These are phyloP conservation scores for Strobilomyces confusus DNA, from an alignment of 768 basidiomycete genomes.

Conservation along the genomic window DNA sequence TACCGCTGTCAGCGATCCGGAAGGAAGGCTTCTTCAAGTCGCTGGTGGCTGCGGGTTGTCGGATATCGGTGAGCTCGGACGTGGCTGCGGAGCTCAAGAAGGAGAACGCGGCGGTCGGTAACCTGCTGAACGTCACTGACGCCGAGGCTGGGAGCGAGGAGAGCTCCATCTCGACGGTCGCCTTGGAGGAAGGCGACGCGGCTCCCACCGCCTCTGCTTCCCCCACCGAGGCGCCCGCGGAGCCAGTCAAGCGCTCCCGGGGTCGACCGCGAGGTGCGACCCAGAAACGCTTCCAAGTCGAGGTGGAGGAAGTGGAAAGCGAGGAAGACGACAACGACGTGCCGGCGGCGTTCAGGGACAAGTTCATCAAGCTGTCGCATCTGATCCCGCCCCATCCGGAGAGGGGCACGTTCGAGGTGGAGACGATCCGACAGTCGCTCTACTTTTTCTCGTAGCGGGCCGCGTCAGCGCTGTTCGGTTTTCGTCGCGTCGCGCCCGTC, in stretches of 20 bases:
- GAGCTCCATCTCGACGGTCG: constrained; percentile 29
- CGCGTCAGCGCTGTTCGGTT: no score
- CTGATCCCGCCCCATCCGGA: constrained; percentile 77
- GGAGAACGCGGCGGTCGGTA: constrained; percentile 23
- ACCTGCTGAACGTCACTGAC: constrained; percentile 39
- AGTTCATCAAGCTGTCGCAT: constrained; percentile 72
- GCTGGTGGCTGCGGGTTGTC: constrained; percentile 43
- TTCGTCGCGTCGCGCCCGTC: background rate
- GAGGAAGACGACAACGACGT: constrained; percentile 22
- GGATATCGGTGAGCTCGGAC: constrained; percentile 39
- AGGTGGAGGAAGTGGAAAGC: background rate
- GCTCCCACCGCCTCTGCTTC: background rate
- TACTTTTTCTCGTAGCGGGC: constrained; percentile 87
- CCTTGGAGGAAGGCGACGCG: background rate
- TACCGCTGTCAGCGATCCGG: constrained; percentile 53
- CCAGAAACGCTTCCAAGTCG: constrained; percentile 16
- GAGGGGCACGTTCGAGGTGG: constrained; percentile 85
- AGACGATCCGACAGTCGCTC: constrained; percentile 69
- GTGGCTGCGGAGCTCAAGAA: constrained; percentile 31
- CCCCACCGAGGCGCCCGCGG: background rate
- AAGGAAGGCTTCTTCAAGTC: constrained; percentile 34
- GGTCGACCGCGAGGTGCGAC: constrained; percentile 20
- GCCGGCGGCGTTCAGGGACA: constrained; percentile 36
- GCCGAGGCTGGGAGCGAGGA: constrained; percentile 29
- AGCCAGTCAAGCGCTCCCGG: constrained; percentile 10